Evolutionary conservation across 2,329 filamentous ascomycete genomes (phyloP).

Genomic region (Aureobasidium sp.): DNA sequence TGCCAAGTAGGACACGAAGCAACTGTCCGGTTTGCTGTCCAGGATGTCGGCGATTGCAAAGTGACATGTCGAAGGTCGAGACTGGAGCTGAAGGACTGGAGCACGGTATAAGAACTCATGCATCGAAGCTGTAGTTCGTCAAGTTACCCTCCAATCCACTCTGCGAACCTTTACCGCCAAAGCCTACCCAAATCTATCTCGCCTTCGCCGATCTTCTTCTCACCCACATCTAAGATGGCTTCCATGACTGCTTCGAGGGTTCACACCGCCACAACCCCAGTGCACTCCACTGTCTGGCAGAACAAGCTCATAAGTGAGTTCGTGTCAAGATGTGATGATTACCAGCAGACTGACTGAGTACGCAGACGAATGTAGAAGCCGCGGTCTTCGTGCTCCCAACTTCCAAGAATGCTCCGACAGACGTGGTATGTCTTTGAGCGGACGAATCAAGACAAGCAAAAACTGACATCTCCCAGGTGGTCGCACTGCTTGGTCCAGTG

Average conservation of each 20-base stretch:
- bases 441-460: not conserved
- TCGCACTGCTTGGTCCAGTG: conserved; percentile 83
- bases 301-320: conserved; percentile 25
- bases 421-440: conserved; percentile 4
- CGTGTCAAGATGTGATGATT: not conserved
- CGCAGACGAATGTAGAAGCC: conserved; percentile 37
- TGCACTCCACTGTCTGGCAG: conserved; percentile 18
- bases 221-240: conserved; percentile 8
- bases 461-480: conserved; percentile 50
- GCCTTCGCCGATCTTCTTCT: not conserved
- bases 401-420: conserved; percentile 13
- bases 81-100: not conserved
- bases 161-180: not conserved
- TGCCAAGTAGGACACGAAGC: conserved; percentile 5
- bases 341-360: conserved; percentile 8
- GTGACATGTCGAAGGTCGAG: conserved; percentile 3
- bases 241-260: conserved; percentile 11
- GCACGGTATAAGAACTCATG: not conserved
- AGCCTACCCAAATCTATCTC: not conserved
- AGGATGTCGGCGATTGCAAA: not conserved
- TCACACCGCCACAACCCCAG: conserved; percentile 12
- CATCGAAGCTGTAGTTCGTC: not conserved
- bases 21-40: conserved; percentile 1
- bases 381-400: conserved; percentile 12
- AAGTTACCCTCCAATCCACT: not conserved